Percentiles rank a stretch among this genome's conserved stretches.
phyloP scores from a whole-genome alignment of 2,329 filamentous ascomycete species.

The Phoma sp. region DNA sequence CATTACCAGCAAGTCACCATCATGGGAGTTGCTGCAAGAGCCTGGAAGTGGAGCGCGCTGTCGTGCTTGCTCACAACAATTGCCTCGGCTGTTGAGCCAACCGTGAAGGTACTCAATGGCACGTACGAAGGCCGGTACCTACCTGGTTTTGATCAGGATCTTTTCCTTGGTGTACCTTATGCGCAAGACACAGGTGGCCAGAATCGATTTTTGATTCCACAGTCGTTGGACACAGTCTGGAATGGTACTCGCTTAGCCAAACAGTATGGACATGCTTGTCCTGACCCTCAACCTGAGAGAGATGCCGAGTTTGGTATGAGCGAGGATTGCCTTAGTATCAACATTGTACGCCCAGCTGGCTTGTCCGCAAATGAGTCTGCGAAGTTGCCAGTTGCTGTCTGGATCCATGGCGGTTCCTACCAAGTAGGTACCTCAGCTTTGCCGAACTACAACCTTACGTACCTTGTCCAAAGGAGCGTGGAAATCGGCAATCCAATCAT shows the following conservation, averaged over 20 bases:
- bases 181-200: constrained; percentile 62
- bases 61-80: constrained; percentile 22
- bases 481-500: constrained; percentile 48
- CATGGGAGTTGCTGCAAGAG: constrained; percentile 27
- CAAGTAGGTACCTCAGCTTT: constrained; percentile 54
- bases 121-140: constrained; percentile 46
- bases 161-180: constrained; percentile 62
- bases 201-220: constrained; percentile 62
- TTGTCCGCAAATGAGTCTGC: constrained; percentile 42
- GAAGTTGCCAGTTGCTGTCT: constrained; percentile 65
- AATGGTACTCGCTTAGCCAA: constrained; percentile 50
- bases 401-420: constrained; percentile 63
- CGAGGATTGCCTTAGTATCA: constrained; percentile 70
- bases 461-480: constrained; percentile 60
- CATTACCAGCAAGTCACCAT: not conserved
- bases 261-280: constrained; percentile 52
- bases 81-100: constrained; percentile 28
- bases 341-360: constrained; percentile 64
- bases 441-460: constrained; percentile 68
- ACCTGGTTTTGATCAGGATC: constrained; percentile 52
- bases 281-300: constrained; percentile 39
- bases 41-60: constrained; percentile 27
- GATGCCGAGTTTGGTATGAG: constrained; percentile 48
- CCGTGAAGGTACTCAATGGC: constrained; percentile 43
- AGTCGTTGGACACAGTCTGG: constrained; percentile 57